phyloP scores from a whole-genome alignment of 2,329 filamentous ascomycete species.

The Neoascochyta sp. region DNA sequence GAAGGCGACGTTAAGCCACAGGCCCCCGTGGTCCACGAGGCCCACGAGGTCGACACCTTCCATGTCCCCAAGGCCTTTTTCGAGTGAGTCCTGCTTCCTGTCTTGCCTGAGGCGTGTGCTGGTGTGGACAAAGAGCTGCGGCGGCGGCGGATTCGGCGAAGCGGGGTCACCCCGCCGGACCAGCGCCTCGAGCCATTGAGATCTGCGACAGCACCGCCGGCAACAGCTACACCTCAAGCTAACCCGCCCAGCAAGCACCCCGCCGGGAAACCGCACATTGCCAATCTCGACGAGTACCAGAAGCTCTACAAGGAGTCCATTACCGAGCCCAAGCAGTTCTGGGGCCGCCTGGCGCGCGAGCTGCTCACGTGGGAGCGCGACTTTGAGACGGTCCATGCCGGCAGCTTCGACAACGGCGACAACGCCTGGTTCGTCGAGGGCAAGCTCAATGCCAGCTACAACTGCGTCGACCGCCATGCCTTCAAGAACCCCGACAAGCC shows the following conservation, averaged over 20 bases:
- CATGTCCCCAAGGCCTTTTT: conserved; percentile 53
- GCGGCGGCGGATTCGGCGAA: conserved; percentile 10
- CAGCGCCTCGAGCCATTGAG: conserved; percentile 7
- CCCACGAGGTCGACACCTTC: conserved; percentile 72
- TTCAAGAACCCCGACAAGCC: conserved; percentile 88
- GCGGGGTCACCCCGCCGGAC: conserved; percentile 37
- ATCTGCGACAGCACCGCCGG: conserved; percentile 4
- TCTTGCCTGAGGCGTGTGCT: no score
- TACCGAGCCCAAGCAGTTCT: conserved; percentile 82
- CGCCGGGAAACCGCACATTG: conserved; percentile 54
- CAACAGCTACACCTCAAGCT: conserved; percentile 6
- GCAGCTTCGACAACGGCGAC: conserved; percentile 75
- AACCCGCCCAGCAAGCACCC: conserved; percentile 54
- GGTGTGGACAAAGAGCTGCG: no score
- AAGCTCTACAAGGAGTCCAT: conserved; percentile 78
- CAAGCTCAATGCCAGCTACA: conserved; percentile 91
- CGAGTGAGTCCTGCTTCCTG: conserved; percentile 37
- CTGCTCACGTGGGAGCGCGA: conserved; percentile 86
- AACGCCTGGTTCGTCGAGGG: conserved; percentile 94
- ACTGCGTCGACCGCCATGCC: conserved; percentile 96
- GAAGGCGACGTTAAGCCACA: conserved; percentile 42
- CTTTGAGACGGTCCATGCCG: conserved; percentile 82
- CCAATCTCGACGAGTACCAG: conserved; percentile 60
- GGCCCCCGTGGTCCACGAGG: conserved; percentile 62
- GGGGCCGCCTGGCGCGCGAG: conserved; percentile 80